Conservation (phyloP, 306 rosid species). For the Cucurbita maxima region DNA sequence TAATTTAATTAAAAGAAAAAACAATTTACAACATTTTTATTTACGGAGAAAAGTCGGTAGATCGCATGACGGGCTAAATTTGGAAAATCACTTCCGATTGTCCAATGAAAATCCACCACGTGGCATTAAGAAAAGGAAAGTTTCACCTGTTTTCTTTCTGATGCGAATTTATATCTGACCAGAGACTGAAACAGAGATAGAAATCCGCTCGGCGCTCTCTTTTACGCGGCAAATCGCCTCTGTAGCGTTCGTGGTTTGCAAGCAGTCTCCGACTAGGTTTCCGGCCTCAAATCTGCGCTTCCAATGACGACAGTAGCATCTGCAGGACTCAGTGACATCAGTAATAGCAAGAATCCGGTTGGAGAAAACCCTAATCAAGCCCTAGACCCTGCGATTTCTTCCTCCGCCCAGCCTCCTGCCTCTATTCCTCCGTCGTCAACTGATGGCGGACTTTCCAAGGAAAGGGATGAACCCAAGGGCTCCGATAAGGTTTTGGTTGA, state of each 20-base stretch:
- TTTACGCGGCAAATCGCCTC: not conserved
- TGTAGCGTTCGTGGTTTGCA: not conserved
- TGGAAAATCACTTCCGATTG: no score
- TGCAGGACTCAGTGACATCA: conserved; percentile 17
- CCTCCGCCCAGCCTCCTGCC: conserved; percentile 21
- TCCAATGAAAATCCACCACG: no score
- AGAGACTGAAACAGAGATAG: not conserved
- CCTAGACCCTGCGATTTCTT: conserved; percentile 18
- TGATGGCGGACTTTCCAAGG: conserved; percentile 12
- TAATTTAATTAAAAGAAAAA: no score
- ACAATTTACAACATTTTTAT: no score
- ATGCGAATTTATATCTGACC: not conserved
- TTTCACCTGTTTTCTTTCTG: not conserved
- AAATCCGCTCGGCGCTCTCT: not conserved
- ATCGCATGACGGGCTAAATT: no score
- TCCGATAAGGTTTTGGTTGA: not conserved
- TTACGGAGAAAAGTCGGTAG: no score
- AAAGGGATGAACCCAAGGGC: conserved; percentile 19
- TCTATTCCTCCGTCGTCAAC: conserved; percentile 11
- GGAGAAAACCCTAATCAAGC: conserved; percentile 45
- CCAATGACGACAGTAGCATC: conserved; percentile 38
- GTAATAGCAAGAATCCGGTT: conserved; percentile 7
- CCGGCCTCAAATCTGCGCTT: not conserved
- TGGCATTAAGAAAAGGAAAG: no score
- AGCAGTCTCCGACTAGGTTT: conserved; percentile 13